Percentiles rank a stretch among this genome's conserved stretches.
phyloP scores from a whole-genome alignment of 768 basidiomycete genomes.

The Boletus rufocinnamomeus region DNA sequence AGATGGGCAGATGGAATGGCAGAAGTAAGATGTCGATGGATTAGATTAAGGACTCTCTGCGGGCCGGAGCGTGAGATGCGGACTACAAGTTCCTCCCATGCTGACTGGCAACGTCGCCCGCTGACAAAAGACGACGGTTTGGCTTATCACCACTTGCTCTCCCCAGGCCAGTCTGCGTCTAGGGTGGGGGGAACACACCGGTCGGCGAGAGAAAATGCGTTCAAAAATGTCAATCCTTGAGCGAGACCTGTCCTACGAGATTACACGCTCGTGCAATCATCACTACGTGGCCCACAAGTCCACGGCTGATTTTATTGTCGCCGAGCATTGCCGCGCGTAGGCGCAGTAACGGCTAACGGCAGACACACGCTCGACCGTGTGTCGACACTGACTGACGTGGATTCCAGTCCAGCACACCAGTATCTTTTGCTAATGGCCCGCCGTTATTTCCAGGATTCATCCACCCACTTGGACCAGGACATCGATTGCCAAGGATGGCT shows the following conservation, averaged over 20 bases:
- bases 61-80: constrained; percentile 25
- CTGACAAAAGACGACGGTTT: constrained; percentile 1
- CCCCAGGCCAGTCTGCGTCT: background rate
- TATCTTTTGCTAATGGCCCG: constrained; percentile 12
- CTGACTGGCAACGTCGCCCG: constrained; percentile 2
- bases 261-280: constrained; percentile 3
- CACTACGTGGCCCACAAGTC: background rate
- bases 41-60: constrained; percentile 24
- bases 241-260: constrained; percentile 5
- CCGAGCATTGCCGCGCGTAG: constrained; percentile 11
- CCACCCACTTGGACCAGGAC: constrained; percentile 16
- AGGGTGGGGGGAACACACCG: background rate
- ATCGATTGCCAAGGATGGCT: constrained; percentile 74
- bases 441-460: constrained; percentile 12
- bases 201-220: constrained; percentile 14
- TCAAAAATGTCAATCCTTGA: constrained; percentile 5
- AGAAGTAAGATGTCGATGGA: constrained; percentile 31
- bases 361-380: constrained; percentile 1
- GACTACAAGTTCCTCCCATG: constrained; percentile 17
- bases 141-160: background rate
- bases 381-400: background rate
- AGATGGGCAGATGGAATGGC: constrained; percentile 25
- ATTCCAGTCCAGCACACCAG: background rate
- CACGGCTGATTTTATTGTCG: constrained; percentile 7
- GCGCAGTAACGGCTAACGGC: background rate